Percentiles rank a stretch among this genome's conserved stretches.
phyloP scores from a whole-genome alignment of 2,329 filamentous ascomycete species.

The Alternaria brassicicola region DNA sequence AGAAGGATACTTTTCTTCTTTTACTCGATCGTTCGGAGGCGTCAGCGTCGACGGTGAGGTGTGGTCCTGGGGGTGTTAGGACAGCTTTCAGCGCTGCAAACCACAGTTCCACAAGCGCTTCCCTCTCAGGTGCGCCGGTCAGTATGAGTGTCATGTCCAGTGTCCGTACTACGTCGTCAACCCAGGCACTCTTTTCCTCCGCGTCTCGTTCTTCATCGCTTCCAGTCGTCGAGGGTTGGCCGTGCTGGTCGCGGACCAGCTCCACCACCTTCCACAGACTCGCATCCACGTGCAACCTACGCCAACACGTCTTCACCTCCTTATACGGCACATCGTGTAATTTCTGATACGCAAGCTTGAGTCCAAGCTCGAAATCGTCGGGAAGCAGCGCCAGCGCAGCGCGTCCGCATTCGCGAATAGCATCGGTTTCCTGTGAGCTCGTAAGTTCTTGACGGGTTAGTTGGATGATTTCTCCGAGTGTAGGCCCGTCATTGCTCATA shows the following conservation, averaged over 20 bases:
- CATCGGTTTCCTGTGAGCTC: slow-evolving; percentile 24
- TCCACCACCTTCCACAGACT: slow-evolving; percentile 66
- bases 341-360: slow-evolving; percentile 66
- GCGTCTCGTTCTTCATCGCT: slow-evolving; percentile 21
- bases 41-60: neutral
- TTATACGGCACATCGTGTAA: slow-evolving; percentile 74
- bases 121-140: slow-evolving; percentile 54
- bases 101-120: slow-evolving; percentile 53
- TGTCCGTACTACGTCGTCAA: slow-evolving; percentile 65
- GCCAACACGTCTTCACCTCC: slow-evolving; percentile 71
- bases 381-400: slow-evolving; percentile 48
- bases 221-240: neutral
- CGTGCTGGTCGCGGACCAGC: slow-evolving; percentile 25
- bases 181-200: slow-evolving; percentile 45
- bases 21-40: slow-evolving; percentile 22
- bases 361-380: slow-evolving; percentile 57
- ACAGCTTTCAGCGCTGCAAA: slow-evolving; percentile 55
- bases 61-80: neutral
- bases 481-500: slow-evolving; percentile 24
- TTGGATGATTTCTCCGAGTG: slow-evolving; percentile 30
- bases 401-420: slow-evolving; percentile 51
- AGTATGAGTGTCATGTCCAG: slow-evolving; percentile 81
- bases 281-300: slow-evolving; percentile 73
- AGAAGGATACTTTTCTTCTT: slow-evolving; percentile 18
- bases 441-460: slow-evolving; percentile 35